A percentile compares a stretch with the other conserved stretches of the same genome.
Evolutionary conservation across 1,139 yeast genomes (phyloP).

Genomic region (Diutina catenulata): DNA sequence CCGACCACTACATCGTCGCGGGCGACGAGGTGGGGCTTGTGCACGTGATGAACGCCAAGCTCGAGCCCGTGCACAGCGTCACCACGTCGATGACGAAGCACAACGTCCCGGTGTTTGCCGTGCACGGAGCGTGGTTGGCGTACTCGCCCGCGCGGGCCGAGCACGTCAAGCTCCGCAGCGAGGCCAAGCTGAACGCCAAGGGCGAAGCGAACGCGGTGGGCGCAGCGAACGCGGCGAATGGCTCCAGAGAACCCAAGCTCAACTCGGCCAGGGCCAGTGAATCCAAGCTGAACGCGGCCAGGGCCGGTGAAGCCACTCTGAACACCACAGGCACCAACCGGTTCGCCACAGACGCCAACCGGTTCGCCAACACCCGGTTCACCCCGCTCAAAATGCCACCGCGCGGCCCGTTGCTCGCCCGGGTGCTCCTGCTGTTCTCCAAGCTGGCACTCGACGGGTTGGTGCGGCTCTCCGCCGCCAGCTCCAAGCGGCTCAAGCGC

Average conservation of each 20-base stretch:
- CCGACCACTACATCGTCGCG: conserved; percentile 6
- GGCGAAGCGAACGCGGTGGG: too few relatives aligned
- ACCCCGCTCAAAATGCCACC: conserved; percentile 38
- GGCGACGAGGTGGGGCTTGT: conserved; percentile 16
- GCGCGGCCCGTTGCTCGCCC: conserved; percentile 31
- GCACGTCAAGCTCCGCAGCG: conserved; percentile 10
- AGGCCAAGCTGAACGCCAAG: not conserved
- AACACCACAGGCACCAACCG: too few relatives aligned
- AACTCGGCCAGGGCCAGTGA: too few relatives aligned
- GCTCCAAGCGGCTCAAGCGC: conserved; percentile 30
- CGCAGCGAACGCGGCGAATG: too few relatives aligned
- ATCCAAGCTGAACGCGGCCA: too few relatives aligned
- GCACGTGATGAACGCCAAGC: conserved; percentile 21
- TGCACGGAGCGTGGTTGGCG: conserved; percentile 39
- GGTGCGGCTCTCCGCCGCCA: conserved; percentile 35
- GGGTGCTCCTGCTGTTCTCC: conserved; percentile 36
- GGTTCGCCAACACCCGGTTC: too few relatives aligned
- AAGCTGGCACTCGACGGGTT: conserved; percentile 45
- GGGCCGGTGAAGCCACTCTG: too few relatives aligned
- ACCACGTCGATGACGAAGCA: not conserved
- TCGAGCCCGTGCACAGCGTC: not conserved
- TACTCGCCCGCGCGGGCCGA: conserved; percentile 33
- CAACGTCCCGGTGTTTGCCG: conserved; percentile 32
- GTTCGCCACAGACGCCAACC: not conserved
- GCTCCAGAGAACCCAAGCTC: too few relatives aligned